A percentile compares a stretch with the other conserved stretches of the same genome.
Conservation (phyloP, 1,139 yeast species). For the Geotrichum cucujoidarum region DNA sequence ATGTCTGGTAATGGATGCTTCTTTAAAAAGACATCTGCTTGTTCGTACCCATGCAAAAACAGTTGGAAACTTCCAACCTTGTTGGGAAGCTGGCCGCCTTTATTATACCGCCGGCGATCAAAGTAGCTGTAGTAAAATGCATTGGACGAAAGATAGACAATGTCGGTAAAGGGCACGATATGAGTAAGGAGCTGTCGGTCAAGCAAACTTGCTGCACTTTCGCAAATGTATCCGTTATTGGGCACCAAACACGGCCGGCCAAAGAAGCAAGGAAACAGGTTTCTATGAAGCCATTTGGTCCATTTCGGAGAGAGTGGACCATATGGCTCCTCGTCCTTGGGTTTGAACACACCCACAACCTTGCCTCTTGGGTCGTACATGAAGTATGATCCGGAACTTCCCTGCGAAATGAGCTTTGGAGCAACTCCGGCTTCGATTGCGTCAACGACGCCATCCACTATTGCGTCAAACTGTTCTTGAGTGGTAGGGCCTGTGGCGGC, state of each 20-base stretch:
- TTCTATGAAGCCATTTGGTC: slow-evolving; percentile 76
- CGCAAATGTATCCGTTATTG: slow-evolving; percentile 67
- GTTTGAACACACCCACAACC: slow-evolving; percentile 62
- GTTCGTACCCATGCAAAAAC: slow-evolving; percentile 54
- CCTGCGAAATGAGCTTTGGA: slow-evolving; percentile 56
- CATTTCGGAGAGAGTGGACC: slow-evolving; percentile 76
- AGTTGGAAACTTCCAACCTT: slow-evolving; percentile 68
- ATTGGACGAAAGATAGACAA: slow-evolving; percentile 51
- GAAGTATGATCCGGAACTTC: slow-evolving; percentile 72
- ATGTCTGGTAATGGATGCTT: slow-evolving; percentile 53
- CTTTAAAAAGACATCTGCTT: slow-evolving; percentile 58
- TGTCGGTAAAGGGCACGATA: slow-evolving; percentile 65
- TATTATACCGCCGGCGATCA: slow-evolving; percentile 39
- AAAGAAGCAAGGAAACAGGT: slow-evolving; percentile 71
- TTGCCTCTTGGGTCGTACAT: slow-evolving; percentile 40
- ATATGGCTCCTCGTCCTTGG: slow-evolving; percentile 77
- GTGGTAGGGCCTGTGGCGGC: slow-evolving; percentile 34
- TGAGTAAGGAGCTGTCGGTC: slow-evolving; percentile 56
- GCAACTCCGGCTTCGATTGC: slow-evolving; percentile 42
- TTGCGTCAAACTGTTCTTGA: slow-evolving; percentile 36
- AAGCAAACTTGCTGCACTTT: slow-evolving; percentile 63
- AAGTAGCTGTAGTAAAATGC: slow-evolving; percentile 51
- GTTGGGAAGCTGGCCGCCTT: slow-evolving; percentile 37
- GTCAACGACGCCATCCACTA: slow-evolving; percentile 40
- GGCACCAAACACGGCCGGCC: slow-evolving; percentile 72